Evolutionary conservation across 1,284 basidiomycete genomes (phyloP).

Genomic region (Polyporus tsugae): DNA sequence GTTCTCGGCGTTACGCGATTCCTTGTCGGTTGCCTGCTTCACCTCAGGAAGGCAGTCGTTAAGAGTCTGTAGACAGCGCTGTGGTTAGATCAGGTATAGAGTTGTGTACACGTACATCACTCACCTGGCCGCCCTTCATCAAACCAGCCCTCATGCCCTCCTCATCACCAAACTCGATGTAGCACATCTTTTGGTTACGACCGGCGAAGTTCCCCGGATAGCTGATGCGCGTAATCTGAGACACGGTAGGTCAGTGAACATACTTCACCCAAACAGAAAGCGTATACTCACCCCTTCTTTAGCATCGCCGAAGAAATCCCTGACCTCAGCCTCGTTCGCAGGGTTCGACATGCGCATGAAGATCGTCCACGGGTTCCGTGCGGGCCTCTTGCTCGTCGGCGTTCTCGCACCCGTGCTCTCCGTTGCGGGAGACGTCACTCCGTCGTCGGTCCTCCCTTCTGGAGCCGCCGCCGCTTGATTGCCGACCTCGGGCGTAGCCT

Average conservation of each 20-base stretch:
- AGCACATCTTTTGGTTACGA: slow-evolving; percentile 68
- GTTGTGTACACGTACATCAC: slow-evolving; percentile 28
- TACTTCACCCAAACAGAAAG: neutral
- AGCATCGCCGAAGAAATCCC: slow-evolving; percentile 78
- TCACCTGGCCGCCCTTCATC: slow-evolving; percentile 74
- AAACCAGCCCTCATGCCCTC: slow-evolving; percentile 82
- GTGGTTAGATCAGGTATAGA: neutral
- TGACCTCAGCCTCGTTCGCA: slow-evolving; percentile 73
- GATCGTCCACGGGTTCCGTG: slow-evolving; percentile 85
- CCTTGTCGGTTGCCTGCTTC: slow-evolving; percentile 73
- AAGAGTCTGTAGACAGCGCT: slow-evolving; percentile 58
- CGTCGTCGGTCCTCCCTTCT: slow-evolving; percentile 50
- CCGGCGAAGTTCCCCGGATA: slow-evolving; percentile 63
- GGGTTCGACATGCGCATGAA: slow-evolving; percentile 76
- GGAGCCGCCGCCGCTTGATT: slow-evolving; percentile 35
- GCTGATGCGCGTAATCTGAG: slow-evolving; percentile 76
- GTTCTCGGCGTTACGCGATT: slow-evolving; percentile 53
- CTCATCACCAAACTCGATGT: slow-evolving; percentile 89
- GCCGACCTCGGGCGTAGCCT: slow-evolving; percentile 49
- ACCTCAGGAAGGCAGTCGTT: slow-evolving; percentile 71
- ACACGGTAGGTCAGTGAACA: slow-evolving; percentile 8
- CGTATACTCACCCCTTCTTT: slow-evolving; percentile 61
- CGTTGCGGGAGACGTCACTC: slow-evolving; percentile 57
- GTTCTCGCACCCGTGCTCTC: slow-evolving; percentile 71
- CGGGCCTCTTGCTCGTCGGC: slow-evolving; percentile 66